These are phyloP conservation scores for Corylus americana DNA, from an alignment of 306 rosid species.

Conservation along the genomic window DNA sequence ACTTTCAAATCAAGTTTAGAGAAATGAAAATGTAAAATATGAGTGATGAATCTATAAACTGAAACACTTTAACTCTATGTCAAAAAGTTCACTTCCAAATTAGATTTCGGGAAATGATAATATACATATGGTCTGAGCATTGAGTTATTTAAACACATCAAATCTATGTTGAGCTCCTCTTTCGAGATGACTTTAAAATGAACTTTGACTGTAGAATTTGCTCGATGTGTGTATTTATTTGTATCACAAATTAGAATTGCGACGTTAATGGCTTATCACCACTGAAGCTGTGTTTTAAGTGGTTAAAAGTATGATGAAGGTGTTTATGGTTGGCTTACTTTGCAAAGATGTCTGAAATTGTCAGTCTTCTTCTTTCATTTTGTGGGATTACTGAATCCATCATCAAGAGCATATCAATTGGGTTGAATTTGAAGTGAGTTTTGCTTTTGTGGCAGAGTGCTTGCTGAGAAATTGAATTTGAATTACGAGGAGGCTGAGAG, in stretches of 20 bases:
- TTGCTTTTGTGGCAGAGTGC: constrained; percentile 57
- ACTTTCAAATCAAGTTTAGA: not conserved
- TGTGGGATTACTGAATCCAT: not conserved
- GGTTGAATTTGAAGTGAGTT: not conserved
- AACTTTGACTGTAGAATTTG: not conserved
- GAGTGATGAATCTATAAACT: not conserved
- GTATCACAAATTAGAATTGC: not conserved
- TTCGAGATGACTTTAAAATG: not conserved
- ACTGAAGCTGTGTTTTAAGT: not conserved
- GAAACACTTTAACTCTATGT: not conserved
- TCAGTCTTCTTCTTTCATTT: not conserved
- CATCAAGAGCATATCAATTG: not conserved
- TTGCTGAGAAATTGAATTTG: constrained; percentile 87
- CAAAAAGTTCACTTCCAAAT: not conserved
- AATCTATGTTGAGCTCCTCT: not conserved
- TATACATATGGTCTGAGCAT: not conserved
- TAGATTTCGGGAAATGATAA: not conserved
- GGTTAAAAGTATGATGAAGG: not conserved
- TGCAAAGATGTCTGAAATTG: not conserved
- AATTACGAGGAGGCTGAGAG: constrained; percentile 94
- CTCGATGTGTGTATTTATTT: not conserved
- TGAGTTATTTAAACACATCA: not conserved
- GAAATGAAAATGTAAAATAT: not conserved
- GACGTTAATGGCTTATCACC: not conserved
- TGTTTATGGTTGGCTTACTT: not conserved